A percentile compares a stretch with the other conserved stretches of the same genome.
Evolutionary conservation across 768 basidiomycete species (phyloP).

Genomic region (Brasilioporus rufonigricans): DNA sequence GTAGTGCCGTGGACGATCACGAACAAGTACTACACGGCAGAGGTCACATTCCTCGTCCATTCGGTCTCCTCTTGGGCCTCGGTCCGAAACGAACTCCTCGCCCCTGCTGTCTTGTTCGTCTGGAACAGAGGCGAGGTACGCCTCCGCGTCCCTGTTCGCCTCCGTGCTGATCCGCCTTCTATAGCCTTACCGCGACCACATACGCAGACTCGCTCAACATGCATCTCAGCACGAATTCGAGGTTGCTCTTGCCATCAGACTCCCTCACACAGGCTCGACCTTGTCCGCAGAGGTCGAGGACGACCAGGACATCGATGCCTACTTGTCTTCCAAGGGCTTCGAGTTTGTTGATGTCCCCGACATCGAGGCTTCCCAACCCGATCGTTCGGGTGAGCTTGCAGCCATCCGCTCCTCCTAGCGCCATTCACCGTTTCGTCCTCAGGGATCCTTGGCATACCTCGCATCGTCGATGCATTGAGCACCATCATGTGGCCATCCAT

Average conservation of each 20-base stretch:
- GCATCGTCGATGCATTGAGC: slow-evolving; percentile 76
- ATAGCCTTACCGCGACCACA: slow-evolving; percentile 59
- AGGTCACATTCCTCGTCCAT: slow-evolving; percentile 63
- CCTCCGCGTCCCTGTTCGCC: background rate
- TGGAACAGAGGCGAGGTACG: slow-evolving; percentile 69
- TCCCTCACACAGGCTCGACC: slow-evolving; percentile 31
- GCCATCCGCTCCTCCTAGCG: background rate
- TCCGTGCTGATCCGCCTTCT: slow-evolving; percentile 4
- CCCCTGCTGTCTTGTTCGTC: slow-evolving; percentile 73
- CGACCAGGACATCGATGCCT: slow-evolving; percentile 59
- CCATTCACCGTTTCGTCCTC: slow-evolving; percentile 1
- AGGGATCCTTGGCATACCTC: slow-evolving; percentile 58
- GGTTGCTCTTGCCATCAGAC: slow-evolving; percentile 65
- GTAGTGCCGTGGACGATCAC: slow-evolving; percentile 68
- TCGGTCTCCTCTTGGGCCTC: slow-evolving; percentile 43
- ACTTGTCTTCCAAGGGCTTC: slow-evolving; percentile 67
- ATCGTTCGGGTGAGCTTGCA: slow-evolving; percentile 18
- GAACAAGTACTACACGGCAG: slow-evolving; percentile 81
- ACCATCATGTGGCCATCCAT: slow-evolving; percentile 91
- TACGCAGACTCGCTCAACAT: slow-evolving; percentile 47
- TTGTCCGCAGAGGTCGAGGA: slow-evolving; percentile 37
- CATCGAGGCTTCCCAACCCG: slow-evolving; percentile 1
- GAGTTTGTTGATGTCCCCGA: slow-evolving; percentile 61
- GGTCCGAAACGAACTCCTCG: slow-evolving; percentile 33
- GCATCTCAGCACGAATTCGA: slow-evolving; percentile 60